Evolutionary conservation across 345 rosid species (phyloP), one percentile per base, ranked within the genome.

Genomic region (Nephelium lappaceum): DNA sequence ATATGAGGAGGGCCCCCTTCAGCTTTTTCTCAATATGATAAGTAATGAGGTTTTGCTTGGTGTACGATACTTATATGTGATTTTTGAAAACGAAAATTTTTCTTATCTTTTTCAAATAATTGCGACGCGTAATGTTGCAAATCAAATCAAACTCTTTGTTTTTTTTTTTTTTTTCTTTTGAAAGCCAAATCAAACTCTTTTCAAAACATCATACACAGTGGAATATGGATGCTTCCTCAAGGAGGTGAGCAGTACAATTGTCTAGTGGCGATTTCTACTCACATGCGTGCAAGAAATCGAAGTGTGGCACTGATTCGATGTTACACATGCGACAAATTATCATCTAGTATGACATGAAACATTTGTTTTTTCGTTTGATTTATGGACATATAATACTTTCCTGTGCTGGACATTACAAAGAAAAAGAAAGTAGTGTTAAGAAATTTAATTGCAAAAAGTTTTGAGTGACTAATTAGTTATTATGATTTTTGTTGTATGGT

Each of bases 271-370:
- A 60, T 60, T 60, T 60, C 64, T 60, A 41, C 0, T 57, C 1
- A 21, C 25, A 60, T 60, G 64, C 64, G 64, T 60, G 64, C 64
- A 60, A 60, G 64, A 11, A 60, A 21, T 60, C 27, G 64, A 60
- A 8, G 24, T 2, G 11, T 60, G 25, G 27, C 12, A 9, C 64
- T 21, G 27, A 60, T 60, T 60, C 64, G 3, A 60, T 60, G 23
- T 7, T 51, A 51, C 21, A 14, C 57, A 60, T 60, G 64, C 8
- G 24, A n/a, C 24, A 57, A n/a, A 3, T 45, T 31, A 18, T 71
- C 62, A 18, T 27, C n/a, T 11, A 51, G 47, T 31, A 14, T 9
- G 31, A 36, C 49, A 43, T 19, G 39, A 72, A 55, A 25, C 12
- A 2, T 11, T 6, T 9, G 38, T 51, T 55, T 38, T 38, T 15